Percentiles rank a stretch among this genome's conserved stretches.
phyloP scores from a whole-genome alignment of 2,329 filamentous ascomycete species.

The Aspergillus fumigatiaffinis region DNA sequence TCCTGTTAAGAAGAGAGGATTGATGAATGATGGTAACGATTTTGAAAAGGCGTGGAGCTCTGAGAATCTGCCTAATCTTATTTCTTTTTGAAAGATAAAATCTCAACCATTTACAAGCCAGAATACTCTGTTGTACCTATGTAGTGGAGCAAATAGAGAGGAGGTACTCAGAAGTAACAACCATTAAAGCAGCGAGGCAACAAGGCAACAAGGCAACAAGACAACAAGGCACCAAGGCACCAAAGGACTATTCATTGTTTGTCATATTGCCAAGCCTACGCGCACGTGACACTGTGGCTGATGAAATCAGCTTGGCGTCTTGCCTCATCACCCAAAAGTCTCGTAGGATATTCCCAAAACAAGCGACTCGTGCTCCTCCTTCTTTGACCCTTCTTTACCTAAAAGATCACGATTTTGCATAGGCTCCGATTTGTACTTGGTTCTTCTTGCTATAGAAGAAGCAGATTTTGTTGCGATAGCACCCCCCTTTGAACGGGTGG shows the following conservation, averaged over 20 bases:
- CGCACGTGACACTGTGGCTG: conserved; percentile 14
- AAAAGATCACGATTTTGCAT: neutral
- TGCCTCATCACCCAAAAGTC: conserved; percentile 18
- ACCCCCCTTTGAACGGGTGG: conserved; percentile 9
- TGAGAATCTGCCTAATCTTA: neutral
- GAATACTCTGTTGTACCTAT: neutral
- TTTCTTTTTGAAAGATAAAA: neutral
- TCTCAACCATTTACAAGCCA: neutral
- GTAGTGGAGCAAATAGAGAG: neutral
- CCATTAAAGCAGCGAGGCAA: too few relatives aligned
- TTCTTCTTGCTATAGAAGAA: neutral
- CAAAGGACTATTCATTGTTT: neutral
- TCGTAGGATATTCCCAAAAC: conserved; percentile 2
- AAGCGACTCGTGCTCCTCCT: neutral
- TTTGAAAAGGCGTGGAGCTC: neutral
- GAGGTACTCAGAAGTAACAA: too few relatives aligned
- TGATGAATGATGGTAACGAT: neutral
- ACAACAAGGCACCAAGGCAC: neutral
- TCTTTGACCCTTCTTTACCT: neutral
- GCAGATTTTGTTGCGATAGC: neutral
- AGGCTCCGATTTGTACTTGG: neutral
- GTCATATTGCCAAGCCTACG: neutral
- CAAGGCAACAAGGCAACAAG: neutral
- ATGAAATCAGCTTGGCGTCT: conserved; percentile 11
- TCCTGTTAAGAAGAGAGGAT: neutral